These are phyloP conservation scores for Colletotrichum graminicola DNA, from an alignment of 2,329 filamentous ascomycete species.

Conservation along the genomic window DNA sequence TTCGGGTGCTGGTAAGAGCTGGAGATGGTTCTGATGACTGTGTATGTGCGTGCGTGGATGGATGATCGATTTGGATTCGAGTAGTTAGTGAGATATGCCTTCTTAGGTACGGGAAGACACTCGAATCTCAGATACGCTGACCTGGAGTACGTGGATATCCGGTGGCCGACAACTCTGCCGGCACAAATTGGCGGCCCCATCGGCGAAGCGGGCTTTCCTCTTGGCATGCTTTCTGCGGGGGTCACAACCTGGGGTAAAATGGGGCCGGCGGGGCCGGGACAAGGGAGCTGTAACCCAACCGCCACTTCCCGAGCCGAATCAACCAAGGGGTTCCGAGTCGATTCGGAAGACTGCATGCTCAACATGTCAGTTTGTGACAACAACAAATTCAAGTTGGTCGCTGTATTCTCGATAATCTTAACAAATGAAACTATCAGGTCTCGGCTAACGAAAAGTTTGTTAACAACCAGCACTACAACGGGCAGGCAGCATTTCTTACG, in stretches of 20 bases:
- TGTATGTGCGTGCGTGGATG: background rate
- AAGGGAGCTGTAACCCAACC: background rate
- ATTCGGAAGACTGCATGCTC: background rate
- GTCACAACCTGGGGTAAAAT: conserved; percentile 12
- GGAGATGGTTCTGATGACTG: background rate
- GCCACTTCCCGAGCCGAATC: conserved; percentile 36
- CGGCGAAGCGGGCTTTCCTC: conserved; percentile 8
- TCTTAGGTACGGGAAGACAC: background rate
- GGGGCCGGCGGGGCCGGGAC: conserved; percentile 34
- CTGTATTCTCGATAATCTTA: no score
- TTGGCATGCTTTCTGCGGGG: background rate
- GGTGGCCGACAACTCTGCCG: background rate
- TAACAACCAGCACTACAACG: background rate
- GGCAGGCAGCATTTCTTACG: background rate
- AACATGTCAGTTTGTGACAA: background rate
- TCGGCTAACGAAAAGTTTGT: no score
- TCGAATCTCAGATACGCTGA: background rate
- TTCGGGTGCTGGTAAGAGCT: background rate
- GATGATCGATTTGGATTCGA: background rate
- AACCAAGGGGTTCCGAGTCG: conserved; percentile 7
- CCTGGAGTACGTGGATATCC: background rate
- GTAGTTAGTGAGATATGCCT: background rate
- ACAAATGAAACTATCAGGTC: no score
- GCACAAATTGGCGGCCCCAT: conserved; percentile 25
- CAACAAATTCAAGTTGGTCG: fast-evolving